Base-by-base conservation (phyloP, 306 rosid genomes). In the Medicago lupulina region DNA sequence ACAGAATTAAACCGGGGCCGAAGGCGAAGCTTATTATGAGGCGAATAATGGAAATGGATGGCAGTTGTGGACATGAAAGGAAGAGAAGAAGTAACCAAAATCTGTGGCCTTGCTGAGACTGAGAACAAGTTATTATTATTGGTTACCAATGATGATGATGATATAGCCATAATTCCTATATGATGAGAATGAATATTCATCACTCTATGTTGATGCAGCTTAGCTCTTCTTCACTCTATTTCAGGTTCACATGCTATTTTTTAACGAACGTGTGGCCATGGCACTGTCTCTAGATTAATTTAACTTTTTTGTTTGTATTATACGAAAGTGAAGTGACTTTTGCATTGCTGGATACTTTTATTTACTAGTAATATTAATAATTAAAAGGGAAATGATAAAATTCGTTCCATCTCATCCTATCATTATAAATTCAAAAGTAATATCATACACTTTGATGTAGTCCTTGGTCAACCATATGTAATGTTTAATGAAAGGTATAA, bases 21-120 rank as follows among this genome's bases (percentile, higher is more conserved):
- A 79, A 83, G 87, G 70, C 73, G 78, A 34, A 53, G 28, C 31
- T 21, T 21, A 1, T 70, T 17, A 5, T 5, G n/a, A 58, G 6
- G 17, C 23, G 64, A 23, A 16, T 38, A 4, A 66, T 23, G 66
- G 38, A 39, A 31, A 71, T 44, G 69, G 70, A 80, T 44, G 41
- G 44, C 0, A 58, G 64, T 11, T 58, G 68, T 49, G 46, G 36
- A 59, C 64, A 15, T 75, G 50, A 19, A 10, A 67, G 63, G 64
- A 39, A 53, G 16, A 59, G 74, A 57, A 66, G 71, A 57, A 57
- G 34, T 53, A 18, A 46, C 16, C 11, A 75, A 68, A 31, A 10
- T 50, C 1, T 62, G 53, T 76, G 23, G 69, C 14, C 41, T 70
- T 8, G 43, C n/a, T 36, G 76, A 40, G 19, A 19, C 2, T 11